Evolutionary conservation across 2,329 filamentous ascomycete genomes (phyloP).

Genomic region (Microdochium bolleyi): DNA sequence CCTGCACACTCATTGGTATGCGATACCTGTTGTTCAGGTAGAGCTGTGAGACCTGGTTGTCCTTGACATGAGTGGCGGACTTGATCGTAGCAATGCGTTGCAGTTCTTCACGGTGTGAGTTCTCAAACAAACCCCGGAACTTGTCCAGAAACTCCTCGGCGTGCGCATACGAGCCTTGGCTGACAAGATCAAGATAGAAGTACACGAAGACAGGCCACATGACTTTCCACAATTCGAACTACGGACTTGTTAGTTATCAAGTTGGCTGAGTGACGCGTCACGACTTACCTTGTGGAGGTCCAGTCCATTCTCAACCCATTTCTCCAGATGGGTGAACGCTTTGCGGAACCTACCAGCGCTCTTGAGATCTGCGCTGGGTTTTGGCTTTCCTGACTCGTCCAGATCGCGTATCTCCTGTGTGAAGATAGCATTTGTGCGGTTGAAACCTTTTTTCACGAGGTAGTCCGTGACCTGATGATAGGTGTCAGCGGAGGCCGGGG

Average conservation of each 20-base stretch:
- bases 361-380: conserved; percentile 56
- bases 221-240: conserved; percentile 82
- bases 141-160: conserved; percentile 65
- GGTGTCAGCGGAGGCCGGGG: not conserved
- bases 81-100: conserved; percentile 66
- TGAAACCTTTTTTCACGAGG: conserved; percentile 90
- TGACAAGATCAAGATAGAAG: conserved; percentile 75
- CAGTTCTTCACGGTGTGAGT: conserved; percentile 73
- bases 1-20: conserved; percentile 78
- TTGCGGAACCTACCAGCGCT: conserved; percentile 71
- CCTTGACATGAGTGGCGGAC: conserved; percentile 67
- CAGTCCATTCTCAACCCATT: conserved; percentile 86
- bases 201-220: conserved; percentile 95
- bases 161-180: conserved; percentile 63
- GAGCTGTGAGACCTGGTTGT: conserved; percentile 69
- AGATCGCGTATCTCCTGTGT: conserved; percentile 82
- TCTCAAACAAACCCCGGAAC: conserved; percentile 63
- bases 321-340: conserved; percentile 64
- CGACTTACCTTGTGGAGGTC: conserved; percentile 78
- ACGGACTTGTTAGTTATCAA: conserved; percentile 7
- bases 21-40: conserved; percentile 86
- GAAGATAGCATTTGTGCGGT: conserved; percentile 83
- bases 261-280: not conserved
- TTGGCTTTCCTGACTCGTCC: conserved; percentile 71
- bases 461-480: conserved; percentile 72